phyloP scores from a whole-genome alignment of 2,329 filamentous ascomycete genomes.

The Xylariaceae sp. region DNA sequence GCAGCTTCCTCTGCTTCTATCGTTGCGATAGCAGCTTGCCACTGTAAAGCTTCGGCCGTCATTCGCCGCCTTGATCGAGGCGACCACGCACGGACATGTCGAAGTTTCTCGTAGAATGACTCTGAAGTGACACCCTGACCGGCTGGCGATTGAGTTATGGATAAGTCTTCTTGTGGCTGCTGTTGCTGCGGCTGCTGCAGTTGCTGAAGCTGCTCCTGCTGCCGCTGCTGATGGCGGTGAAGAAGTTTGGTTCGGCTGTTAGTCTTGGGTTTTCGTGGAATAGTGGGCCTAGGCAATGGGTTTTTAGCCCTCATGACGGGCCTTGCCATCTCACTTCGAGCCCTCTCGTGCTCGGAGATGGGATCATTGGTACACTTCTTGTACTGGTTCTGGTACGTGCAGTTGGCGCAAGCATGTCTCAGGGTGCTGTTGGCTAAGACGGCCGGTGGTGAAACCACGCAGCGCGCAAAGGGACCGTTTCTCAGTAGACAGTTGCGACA shows the following conservation, averaged over 20 bases:
- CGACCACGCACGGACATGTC: slow-evolving; percentile 30
- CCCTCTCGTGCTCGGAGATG: slow-evolving; percentile 32
- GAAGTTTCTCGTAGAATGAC: slow-evolving; percentile 36
- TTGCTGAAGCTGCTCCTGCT: background rate
- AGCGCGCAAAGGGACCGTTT: slow-evolving; percentile 38
- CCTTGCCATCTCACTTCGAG: slow-evolving; percentile 25
- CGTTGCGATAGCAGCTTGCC: slow-evolving; percentile 40
- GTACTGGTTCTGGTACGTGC: slow-evolving; percentile 40
- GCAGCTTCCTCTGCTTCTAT: slow-evolving; percentile 34
- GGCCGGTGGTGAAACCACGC: slow-evolving; percentile 34
- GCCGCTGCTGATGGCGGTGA: background rate
- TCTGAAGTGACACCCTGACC: slow-evolving; percentile 18
- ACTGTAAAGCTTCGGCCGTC: slow-evolving; percentile 37
- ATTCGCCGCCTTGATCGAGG: slow-evolving; percentile 35
- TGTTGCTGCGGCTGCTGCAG: background rate
- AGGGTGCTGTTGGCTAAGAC: slow-evolving; percentile 33
- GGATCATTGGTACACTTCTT: slow-evolving; percentile 39
- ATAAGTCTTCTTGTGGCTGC: background rate
- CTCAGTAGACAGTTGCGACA: slow-evolving; percentile 37
- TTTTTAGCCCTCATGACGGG: slow-evolving; percentile 18
- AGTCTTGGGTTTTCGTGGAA: slow-evolving; percentile 23
- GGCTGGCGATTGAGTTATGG: slow-evolving; percentile 3
- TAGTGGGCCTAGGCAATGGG: slow-evolving; percentile 4
- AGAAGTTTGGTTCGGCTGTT: background rate
- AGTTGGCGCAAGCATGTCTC: slow-evolving; percentile 40